These are phyloP conservation scores for Salicornia ramosissima DNA, from an alignment of 148 eudicot genomes.

Conservation along the genomic window DNA sequence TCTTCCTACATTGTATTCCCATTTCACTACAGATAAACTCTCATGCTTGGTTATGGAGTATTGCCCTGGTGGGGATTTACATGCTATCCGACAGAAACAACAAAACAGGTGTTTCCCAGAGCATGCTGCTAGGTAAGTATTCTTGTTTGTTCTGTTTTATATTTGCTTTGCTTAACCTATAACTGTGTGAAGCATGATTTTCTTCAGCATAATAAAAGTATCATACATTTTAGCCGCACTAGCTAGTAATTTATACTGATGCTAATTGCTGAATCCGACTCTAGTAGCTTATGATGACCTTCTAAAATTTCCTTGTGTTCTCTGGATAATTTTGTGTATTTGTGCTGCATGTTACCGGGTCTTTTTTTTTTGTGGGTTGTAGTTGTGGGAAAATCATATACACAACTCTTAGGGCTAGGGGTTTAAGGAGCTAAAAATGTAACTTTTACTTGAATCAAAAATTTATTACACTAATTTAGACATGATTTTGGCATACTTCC, in stretches of 20 bases:
- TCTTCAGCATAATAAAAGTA: no score
- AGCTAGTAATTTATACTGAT: background rate
- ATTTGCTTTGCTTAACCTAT: background rate
- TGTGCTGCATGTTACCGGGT: no score
- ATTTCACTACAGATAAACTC: constrained; percentile 58
- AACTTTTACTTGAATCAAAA: no score
- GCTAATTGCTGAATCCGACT: no score
- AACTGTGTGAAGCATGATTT: background rate
- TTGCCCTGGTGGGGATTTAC: constrained; percentile 91
- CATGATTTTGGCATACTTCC: no score
- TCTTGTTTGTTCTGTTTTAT: background rate
- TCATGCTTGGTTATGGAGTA: constrained; percentile 81
- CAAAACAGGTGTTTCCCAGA: constrained; percentile 59
- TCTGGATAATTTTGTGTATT: background rate
- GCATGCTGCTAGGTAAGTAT: constrained; percentile 64
- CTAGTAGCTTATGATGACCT: no score
- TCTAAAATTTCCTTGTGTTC: background rate
- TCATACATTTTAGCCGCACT: background rate
- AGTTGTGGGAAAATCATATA: no score
- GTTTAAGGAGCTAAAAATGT: no score
- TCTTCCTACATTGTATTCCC: constrained; percentile 80
- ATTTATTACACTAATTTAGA: no score
- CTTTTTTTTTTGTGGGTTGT: no score
- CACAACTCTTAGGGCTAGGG: no score
- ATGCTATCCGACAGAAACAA: constrained; percentile 77